Percentiles rank a stretch among this genome's conserved stretches.
These are phyloP conservation scores for Alliaria petiolata DNA, from an alignment of 345 rosid genomes.

Conservation along the genomic window DNA sequence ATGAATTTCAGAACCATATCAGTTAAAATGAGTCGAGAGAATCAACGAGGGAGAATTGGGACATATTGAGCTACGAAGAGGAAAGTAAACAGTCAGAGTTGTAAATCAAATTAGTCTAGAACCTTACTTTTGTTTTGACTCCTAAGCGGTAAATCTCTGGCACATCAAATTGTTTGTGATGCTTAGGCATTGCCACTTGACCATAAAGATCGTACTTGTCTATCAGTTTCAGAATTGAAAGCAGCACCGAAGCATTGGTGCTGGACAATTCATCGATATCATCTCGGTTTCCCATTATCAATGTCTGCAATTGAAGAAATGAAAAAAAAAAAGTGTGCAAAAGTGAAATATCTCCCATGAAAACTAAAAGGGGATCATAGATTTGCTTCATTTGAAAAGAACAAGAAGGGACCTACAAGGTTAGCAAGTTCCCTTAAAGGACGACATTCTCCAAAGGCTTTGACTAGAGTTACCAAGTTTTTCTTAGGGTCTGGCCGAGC, in stretches of 20 bases:
- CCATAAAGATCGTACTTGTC: slow-evolving; percentile 72
- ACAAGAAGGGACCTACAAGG: slow-evolving; percentile 41
- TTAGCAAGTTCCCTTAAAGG: slow-evolving; percentile 71
- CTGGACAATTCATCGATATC: slow-evolving; percentile 66
- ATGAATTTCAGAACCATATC: not conserved
- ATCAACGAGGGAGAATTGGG: not conserved
- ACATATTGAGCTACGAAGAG: not conserved
- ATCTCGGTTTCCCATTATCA: slow-evolving; percentile 72
- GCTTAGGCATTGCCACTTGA: slow-evolving; percentile 74
- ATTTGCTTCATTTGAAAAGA: not conserved
- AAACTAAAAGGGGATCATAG: not conserved
- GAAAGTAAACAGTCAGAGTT: not conserved
- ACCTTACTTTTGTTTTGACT: slow-evolving; percentile 58
- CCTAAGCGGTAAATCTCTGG: slow-evolving; percentile 67
- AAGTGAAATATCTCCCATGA: not conserved
- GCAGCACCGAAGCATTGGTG: slow-evolving; percentile 56
- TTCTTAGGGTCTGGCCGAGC: slow-evolving; percentile 81
- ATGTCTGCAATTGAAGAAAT: slow-evolving; percentile 41
- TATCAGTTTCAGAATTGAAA: slow-evolving; percentile 60
- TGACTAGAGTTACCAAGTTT: slow-evolving; percentile 65
- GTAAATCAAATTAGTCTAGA: not conserved
- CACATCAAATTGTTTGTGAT: slow-evolving; percentile 68
- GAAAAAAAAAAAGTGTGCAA: not conserved
- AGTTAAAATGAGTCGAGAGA: not conserved
- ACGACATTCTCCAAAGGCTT: slow-evolving; percentile 78